Evolutionary conservation across 495 filamentous ascomycete species (phyloP).

Genomic region (Cladorrhinum samala): DNA sequence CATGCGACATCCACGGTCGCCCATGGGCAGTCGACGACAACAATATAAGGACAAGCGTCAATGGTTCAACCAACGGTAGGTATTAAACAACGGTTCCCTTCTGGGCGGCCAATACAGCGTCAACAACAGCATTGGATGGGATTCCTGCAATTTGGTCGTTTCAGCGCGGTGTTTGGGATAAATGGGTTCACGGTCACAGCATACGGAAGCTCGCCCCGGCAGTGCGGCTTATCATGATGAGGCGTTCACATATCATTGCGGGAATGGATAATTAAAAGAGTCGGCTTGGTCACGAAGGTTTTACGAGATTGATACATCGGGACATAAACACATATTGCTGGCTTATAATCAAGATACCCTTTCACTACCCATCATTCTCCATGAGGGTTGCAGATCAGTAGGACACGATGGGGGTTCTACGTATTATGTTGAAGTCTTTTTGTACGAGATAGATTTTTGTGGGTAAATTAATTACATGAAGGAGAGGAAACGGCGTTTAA

Average conservation of each 20-base stretch:
- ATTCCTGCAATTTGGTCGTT: slow-evolving; percentile 30
- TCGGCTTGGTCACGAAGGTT: slow-evolving; percentile 19
- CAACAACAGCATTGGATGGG: slow-evolving; percentile 22
- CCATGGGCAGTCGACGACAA: slow-evolving; percentile 10
- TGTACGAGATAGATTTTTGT: not conserved
- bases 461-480: not conserved
- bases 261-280: slow-evolving; percentile 15
- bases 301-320: slow-evolving; percentile 8
- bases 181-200: not conserved
- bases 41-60: slow-evolving; percentile 22
- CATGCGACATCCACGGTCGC: slow-evolving; percentile 2
- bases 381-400: too few relatives aligned
- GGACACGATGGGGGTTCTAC: not conserved
- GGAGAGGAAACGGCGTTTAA: not conserved
- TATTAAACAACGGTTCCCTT: slow-evolving; percentile 35
- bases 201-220: not conserved
- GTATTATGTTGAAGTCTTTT: not conserved
- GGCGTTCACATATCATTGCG: slow-evolving; percentile 4
- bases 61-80: slow-evolving; percentile 38
- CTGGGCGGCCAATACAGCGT: slow-evolving; percentile 13
- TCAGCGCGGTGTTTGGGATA: slow-evolving; percentile 43
- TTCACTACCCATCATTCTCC: not conserved
- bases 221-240: not conserved
- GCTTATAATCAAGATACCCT: slow-evolving; percentile 1
- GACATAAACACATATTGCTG: not conserved